These are phyloP conservation scores for Paradendryphiella salina DNA, from an alignment of 2,329 filamentous ascomycete species.

Conservation along the genomic window DNA sequence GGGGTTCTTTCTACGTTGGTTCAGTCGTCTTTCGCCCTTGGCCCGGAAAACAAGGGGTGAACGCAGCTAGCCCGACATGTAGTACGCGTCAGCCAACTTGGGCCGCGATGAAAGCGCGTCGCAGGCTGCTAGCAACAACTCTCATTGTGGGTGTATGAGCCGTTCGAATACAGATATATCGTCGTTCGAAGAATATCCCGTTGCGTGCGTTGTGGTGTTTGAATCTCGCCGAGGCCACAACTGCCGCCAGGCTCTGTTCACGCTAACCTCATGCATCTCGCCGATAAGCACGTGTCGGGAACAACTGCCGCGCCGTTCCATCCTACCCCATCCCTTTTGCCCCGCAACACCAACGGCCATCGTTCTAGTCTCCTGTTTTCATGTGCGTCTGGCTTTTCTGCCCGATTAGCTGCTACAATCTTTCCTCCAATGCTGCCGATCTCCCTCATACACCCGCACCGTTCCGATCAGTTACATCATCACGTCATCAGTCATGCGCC, in stretches of 20 bases:
- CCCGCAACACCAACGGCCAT: conserved; percentile 6
- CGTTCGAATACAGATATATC: not conserved
- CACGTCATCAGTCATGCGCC: not conserved
- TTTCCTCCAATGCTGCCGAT: not conserved
- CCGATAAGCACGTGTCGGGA: conserved; percentile 5
- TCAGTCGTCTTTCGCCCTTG: too few relatives aligned
- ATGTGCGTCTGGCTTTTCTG: not conserved
- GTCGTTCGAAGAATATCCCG: not conserved
- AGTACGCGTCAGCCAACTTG: too few relatives aligned
- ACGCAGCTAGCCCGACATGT: too few relatives aligned
- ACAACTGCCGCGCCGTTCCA: conserved; percentile 2
- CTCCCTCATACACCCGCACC: not conserved
- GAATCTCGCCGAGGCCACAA: not conserved
- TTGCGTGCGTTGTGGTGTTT: not conserved
- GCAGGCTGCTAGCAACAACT: not conserved
- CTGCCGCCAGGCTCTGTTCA: not conserved
- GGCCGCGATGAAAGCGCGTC: not conserved
- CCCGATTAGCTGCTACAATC: not conserved
- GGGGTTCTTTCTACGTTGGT: too few relatives aligned
- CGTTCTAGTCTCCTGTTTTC: conserved; percentile 3
- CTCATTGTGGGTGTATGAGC: too few relatives aligned
- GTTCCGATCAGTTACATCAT: not conserved
- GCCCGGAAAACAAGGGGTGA: too few relatives aligned
- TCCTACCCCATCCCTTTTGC: not conserved
- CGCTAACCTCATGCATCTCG: conserved; percentile 10